Base-by-base conservation (phyloP, 768 basidiomycete species). In the Macrolepiota albuminosa region DNA sequence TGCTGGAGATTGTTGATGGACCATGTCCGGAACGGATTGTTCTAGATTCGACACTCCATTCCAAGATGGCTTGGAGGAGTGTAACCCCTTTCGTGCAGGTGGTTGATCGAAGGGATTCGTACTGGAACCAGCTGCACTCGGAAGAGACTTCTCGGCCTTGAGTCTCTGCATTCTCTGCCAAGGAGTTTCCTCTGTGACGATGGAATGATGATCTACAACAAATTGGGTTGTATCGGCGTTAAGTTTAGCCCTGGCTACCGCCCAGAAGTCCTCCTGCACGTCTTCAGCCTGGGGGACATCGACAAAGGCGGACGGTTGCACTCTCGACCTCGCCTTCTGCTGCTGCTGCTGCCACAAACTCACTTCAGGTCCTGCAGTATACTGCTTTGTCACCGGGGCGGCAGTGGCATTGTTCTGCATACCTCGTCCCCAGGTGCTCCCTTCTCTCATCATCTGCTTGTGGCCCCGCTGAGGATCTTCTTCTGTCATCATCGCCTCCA, bases 91-190 rank as follows among this genome's bases (percentile, higher is more conserved):
- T 11, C 50, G 54, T 36, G 26, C 54, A 51, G 59, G 54, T n/a
- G 56, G 37, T 26, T 55, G 63, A 43, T 63, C 42, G 49, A 61
- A 55, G 48, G 53, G 33, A 42, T 52, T 62, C 53, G 9, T 37
- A 49, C 18, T 57, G 24, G 29, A 34, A 21, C n/a, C 50, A 40
- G 39, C 36, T 42, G 49, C 43, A 24, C 49, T 26, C 13, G 62
- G 18, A 6, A 43, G 26, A 21, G 48, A 29, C 21, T 49, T 49
- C 21, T 61, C 59, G n/a, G 43, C 53, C 29, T 61, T 56, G 24
- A 61, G 59, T 40, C 59, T 57, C 56, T 62, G 53, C 56, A 60
- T 60, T 26, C 64, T 54, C 54, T 63, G 34, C 64, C 64, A 65
- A 2, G 61, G 61, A 8, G 62, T 58, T 50, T 64, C 65, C 34